These are phyloP conservation scores for Xylariaceae sp. DNA, from an alignment of 2,329 filamentous ascomycete species.

Conservation along the genomic window DNA sequence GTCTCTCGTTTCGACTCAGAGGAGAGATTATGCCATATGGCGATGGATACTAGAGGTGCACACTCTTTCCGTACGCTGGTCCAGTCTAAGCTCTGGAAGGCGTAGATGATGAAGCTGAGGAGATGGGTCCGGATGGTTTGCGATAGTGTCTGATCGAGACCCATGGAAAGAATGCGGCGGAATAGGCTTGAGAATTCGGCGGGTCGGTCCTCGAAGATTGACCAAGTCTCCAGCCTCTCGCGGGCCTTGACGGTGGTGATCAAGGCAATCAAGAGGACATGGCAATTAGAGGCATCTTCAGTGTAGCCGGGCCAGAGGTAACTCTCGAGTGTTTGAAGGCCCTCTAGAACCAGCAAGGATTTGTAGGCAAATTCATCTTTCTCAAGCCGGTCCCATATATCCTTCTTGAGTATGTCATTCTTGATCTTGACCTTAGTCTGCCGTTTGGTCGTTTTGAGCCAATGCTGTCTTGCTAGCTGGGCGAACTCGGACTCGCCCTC, in stretches of 20 bases:
- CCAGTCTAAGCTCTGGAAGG: constrained; percentile 91
- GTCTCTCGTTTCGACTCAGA: constrained; percentile 70
- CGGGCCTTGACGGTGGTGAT: constrained; percentile 85
- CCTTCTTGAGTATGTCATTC: constrained; percentile 79
- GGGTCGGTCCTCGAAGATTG: constrained; percentile 70
- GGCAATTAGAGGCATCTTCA: constrained; percentile 84
- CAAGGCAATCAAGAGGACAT: constrained; percentile 80
- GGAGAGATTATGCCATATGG: constrained; percentile 90
- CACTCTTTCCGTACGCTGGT: constrained; percentile 91
- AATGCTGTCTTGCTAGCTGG: constrained; percentile 76
- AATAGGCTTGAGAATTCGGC: constrained; percentile 86
- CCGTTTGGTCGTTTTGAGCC: constrained; percentile 66
- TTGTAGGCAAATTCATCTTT: constrained; percentile 73
- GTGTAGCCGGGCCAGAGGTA: constrained; percentile 94
- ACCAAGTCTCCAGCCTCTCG: constrained; percentile 85
- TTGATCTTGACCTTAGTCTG: constrained; percentile 66
- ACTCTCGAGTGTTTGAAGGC: constrained; percentile 84
- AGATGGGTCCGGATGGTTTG: constrained; percentile 71
- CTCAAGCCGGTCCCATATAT: constrained; percentile 87
- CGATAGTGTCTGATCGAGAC: constrained; percentile 64
- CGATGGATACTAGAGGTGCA: constrained; percentile 88
- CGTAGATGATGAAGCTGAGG: constrained; percentile 83
- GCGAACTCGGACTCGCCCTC: constrained; percentile 70
- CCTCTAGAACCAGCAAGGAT: constrained; percentile 79
- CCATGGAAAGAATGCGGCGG: constrained; percentile 84